Conservation (phyloP, 305 asterid species). For the Ilex paraguariensis region DNA sequence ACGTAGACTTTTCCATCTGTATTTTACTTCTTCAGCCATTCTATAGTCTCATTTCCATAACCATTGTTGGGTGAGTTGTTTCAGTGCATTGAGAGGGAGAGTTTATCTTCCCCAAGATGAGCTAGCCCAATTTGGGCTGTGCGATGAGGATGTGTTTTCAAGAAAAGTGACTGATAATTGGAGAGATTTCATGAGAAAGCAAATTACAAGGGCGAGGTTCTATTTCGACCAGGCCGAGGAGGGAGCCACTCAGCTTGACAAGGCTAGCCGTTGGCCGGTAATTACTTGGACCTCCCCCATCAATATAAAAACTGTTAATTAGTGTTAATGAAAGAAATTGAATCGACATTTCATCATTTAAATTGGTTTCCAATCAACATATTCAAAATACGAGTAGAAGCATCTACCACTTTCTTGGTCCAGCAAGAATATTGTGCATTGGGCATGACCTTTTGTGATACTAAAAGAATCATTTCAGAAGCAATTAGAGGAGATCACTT, state of each 20-base stretch:
- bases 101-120: slow-evolving; percentile 85
- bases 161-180: slow-evolving; percentile 53
- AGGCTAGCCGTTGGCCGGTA: slow-evolving; percentile 92
- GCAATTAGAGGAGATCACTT: no score
- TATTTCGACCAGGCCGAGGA: slow-evolving; percentile 65
- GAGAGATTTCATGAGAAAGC: slow-evolving; percentile 78
- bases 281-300: neutral
- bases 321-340: no score
- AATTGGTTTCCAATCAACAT: no score
- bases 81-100: slow-evolving; percentile 73
- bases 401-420: no score
- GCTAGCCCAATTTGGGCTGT: slow-evolving; percentile 47
- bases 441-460: no score
- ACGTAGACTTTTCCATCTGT: neutral
- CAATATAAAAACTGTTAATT: no score
- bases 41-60: neutral
- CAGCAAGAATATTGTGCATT: no score
- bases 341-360: no score
- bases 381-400: no score
- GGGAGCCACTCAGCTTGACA: slow-evolving; percentile 71
- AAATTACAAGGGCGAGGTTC: slow-evolving; percentile 67
- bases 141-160: slow-evolving; percentile 57
- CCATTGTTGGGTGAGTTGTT: neutral
- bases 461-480: no score
- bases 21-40: neutral